Evolutionary conservation across 345 rosid species (phyloP), one percentile per base, ranked within the genome.

Genomic region (Ceriops tagal): DNA sequence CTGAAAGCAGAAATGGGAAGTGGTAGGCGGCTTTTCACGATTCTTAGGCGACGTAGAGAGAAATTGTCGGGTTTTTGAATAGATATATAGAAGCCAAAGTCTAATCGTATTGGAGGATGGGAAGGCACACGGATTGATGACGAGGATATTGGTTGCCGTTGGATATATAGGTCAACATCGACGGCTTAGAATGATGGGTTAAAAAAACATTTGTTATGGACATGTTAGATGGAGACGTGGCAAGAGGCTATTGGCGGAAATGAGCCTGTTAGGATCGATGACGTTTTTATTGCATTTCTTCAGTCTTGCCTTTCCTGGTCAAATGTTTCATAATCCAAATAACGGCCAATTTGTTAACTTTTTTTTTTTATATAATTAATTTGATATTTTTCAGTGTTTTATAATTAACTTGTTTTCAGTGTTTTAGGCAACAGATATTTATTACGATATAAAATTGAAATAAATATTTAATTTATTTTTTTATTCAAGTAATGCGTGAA

Each of bases 81-180:
- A 35, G 55, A 39, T 71, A 39, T 71, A 63, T 26, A 65, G 21
- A n/a, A 8, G 8, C 37, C 63, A 35, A 5, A 6, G 8, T 19
- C 39, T 3, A 8, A 21, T 30, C 43, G 24, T 6, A 68, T 72
- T 37, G 64, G 61, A 22, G n/a, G 18, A 16, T 20, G 20, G 11
- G 35, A 20, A 10, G 43, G 9, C 34, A 15, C 55, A 27, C 56
- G 57, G 62, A 78, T 78, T 2, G 52, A 16, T 46, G 74, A 70
- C 49, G 5, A 53, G 67, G 65, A 28, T 0, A 9, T 3, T 5
- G 0, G 6, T 5, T 0, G 1, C 71, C 70, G 70, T 72, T 31
- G 59, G 67, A 66, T 35, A 21, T 1, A 1, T n/a, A 16, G 2
- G 30, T 9, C 0, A 1, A 37, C 35, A 61, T 61, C 72, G 61